phyloP scores from a whole-genome alignment of 2,329 filamentous ascomycete species.

The Aspergillus sp. region DNA sequence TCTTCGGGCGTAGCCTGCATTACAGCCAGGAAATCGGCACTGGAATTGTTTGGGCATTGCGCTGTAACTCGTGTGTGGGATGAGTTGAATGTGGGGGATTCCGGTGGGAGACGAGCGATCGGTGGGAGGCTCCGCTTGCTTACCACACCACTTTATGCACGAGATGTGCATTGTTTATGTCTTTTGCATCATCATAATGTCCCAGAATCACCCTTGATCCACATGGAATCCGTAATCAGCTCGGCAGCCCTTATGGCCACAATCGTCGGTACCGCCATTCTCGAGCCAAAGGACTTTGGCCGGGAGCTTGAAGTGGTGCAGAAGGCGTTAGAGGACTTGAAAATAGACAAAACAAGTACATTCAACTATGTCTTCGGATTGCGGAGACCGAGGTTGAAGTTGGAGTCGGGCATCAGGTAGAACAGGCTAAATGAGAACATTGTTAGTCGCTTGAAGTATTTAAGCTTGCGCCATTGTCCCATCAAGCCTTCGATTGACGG shows the following conservation, averaged over 20 bases:
- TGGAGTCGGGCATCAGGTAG: background rate
- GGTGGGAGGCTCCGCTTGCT: background rate
- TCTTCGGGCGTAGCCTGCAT: conserved; percentile 30
- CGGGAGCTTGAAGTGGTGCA: no score
- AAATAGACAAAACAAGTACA: no score
- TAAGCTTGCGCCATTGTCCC: background rate
- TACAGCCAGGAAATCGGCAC: conserved; percentile 25
- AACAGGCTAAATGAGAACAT: background rate
- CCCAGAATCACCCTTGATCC: no score
- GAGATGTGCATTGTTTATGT: background rate
- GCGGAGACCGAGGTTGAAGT: background rate
- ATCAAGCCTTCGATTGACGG: background rate
- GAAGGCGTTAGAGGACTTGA: no score
- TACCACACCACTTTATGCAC: background rate
- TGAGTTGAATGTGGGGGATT: background rate
- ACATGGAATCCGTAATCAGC: no score
- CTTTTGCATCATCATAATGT: no score
- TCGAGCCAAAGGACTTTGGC: no score
- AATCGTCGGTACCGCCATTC: no score
- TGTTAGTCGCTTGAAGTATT: background rate
- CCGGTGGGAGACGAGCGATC: background rate
- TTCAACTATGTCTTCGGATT: background rate
- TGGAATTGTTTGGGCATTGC: background rate
- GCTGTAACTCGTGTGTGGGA: background rate
- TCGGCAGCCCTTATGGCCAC: no score